A percentile compares a stretch with the other conserved stretches of the same genome.
These are phyloP conservation scores for Hyphopichia wangnamkhiaoensis DNA, from an alignment of 1,139 yeast species.

Conservation along the genomic window DNA sequence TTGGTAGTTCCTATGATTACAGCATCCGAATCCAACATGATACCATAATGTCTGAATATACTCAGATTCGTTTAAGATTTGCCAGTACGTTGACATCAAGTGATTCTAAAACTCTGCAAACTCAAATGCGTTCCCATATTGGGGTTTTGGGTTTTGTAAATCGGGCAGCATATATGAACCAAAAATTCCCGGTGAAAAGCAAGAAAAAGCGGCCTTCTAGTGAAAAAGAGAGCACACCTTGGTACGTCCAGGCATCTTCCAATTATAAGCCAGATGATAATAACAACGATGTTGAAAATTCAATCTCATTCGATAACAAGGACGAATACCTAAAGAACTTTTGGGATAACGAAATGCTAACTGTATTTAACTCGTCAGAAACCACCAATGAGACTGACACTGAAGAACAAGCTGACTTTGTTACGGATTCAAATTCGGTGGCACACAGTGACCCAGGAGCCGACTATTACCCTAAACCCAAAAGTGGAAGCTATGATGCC, in stretches of 20 bases:
- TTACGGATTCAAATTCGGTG: neutral
- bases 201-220: neutral
- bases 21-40: slow-evolving; percentile 40
- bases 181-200: neutral
- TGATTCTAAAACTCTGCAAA: slow-evolving; percentile 3
- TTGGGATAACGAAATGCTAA: slow-evolving; percentile 2
- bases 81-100: slow-evolving; percentile 17
- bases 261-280: neutral
- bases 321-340: slow-evolving; percentile 10
- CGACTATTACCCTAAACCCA: no score
- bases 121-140: slow-evolving; percentile 10
- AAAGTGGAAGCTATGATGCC: slow-evolving; percentile 1
- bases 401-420: neutral
- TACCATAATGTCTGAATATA: slow-evolving; percentile 38
- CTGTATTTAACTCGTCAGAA: neutral
- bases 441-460: no score
- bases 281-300: neutral
- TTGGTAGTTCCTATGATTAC: slow-evolving; percentile 15
- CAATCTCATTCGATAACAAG: slow-evolving; percentile 12
- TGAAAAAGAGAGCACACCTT: neutral
- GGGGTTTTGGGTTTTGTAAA: slow-evolving; percentile 22
- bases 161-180: slow-evolving; percentile 6
- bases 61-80: slow-evolving; percentile 39
- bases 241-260: slow-evolving; percentile 1
- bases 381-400: neutral